Percentiles rank a stretch among this genome's conserved stretches.
Conservation (phyloP, 139 green algal species). For the Mesotaenium endlicherianum region DNA sequence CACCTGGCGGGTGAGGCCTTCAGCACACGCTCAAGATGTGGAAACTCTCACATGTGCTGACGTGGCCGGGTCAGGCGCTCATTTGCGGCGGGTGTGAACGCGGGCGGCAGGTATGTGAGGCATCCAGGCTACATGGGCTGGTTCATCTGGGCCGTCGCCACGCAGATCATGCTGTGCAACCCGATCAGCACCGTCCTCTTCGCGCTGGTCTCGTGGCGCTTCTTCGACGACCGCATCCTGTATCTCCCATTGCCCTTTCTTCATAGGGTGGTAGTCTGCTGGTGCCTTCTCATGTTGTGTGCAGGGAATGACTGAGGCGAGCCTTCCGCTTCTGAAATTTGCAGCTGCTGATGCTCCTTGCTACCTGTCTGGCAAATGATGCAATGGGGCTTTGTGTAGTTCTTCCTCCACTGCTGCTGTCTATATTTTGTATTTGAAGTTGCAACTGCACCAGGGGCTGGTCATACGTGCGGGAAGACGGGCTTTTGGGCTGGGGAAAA, state of each 20-base stretch:
- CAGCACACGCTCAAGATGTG: no score
- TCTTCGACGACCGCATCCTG: slow-evolving; percentile 42
- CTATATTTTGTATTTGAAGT: not conserved
- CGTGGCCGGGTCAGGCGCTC: no score
- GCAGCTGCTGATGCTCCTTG: not conserved
- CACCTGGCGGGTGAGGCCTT: no score
- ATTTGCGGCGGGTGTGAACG: no score
- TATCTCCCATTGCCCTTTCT: slow-evolving; percentile 25
- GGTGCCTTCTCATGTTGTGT: not conserved
- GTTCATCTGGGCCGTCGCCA: slow-evolving; percentile 81
- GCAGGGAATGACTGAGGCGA: no score
- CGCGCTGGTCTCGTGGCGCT: slow-evolving; percentile 26
- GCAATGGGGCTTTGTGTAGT: not conserved
- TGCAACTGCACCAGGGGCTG: not conserved
- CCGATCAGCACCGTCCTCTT: slow-evolving; percentile 32
- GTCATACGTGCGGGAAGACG: no score
- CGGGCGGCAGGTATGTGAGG: slow-evolving; percentile 65
- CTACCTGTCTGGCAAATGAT: not conserved
- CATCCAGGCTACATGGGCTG: slow-evolving; percentile 90
- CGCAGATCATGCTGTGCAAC: slow-evolving; percentile 68
- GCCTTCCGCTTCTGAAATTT: not conserved
- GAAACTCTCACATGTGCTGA: no score
- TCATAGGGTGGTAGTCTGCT: not conserved
- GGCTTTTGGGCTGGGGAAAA: no score
- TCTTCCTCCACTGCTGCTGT: not conserved